Base-by-base conservation (phyloP, 192 early-diverging fungal species). In the Backusella australiensis region DNA sequence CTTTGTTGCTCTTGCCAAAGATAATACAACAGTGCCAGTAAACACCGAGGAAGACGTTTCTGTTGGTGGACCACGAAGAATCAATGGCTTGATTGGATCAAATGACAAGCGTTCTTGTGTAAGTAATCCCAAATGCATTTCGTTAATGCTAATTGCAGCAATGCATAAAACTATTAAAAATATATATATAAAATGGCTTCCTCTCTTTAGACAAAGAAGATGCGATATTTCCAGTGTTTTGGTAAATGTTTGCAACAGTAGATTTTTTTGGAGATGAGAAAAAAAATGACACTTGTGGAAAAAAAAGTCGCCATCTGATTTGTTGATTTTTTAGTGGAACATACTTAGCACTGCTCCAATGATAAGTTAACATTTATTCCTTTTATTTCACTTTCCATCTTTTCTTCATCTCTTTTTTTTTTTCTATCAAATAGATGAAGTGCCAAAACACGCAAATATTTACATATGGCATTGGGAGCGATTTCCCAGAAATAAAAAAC, bases 1-100 rank as follows among this genome's bases (percentile, higher is more conserved):
- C 29, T 79, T 79, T 42, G 38, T 42, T 21, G 77, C 26, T 52
- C 74, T 79, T 6, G 72, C 21, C 29, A 79, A 49, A 14, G 77
- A 63, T 1, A 79, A 34, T 12, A 68, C 52, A 35, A 79, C 52
- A 70, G 67, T 56, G 6, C 73, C 56, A 6, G 63, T 71, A 38
- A 79, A 74, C 1, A 79, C 72, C 6, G 72, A 38, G 3, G 77
- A 74, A 12, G 77, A 67, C 39, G 68, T 53, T 34, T 74, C 77
- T 6, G 66, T 41, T 15, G 77, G 77, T n/a, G 73, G 42, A 35
- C 77, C 77, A 34, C 77, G 72, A 34, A 79, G 46, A 52, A 79
- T 69, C 29, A 79, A 36, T 38, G 77, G 77, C 32, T 79, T 79
- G 23, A 79, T 49, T 15, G 77, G 73, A 63, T 70, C 77, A 56